Conservation (phyloP, 1,284 basidiomycete genomes). For the Jaminaea rosea region DNA sequence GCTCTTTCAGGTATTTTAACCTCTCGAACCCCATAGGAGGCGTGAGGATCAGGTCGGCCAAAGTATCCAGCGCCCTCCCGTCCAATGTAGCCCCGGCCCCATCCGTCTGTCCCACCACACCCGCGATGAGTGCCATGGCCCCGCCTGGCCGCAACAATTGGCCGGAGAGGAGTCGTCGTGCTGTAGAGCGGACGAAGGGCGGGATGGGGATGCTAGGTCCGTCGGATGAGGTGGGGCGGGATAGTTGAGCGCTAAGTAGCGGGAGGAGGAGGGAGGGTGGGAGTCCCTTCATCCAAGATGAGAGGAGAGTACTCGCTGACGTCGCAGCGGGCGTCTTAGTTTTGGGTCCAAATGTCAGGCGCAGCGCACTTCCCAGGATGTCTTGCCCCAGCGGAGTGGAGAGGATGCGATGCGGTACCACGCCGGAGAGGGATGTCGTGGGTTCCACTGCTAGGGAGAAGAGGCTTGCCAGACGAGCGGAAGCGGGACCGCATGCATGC, state of each 20-base stretch:
- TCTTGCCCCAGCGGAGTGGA: not conserved
- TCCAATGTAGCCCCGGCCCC: no score
- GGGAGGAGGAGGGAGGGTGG: constrained; percentile 5
- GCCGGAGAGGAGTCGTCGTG: constrained; percentile 25
- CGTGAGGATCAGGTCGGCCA: constrained; percentile 19
- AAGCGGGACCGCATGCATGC: not conserved
- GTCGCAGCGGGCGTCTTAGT: not conserved
- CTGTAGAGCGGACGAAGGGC: constrained; percentile 19
- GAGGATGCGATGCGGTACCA: not conserved
- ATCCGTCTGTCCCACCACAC: not conserved
- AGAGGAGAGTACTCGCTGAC: constrained; percentile 12
- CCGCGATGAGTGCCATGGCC: constrained; percentile 9
- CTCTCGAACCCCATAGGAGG: constrained; percentile 19
- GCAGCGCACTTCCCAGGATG: constrained; percentile 1
- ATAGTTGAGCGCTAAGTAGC: constrained; percentile 8
- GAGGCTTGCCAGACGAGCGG: not conserved
- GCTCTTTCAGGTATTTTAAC: not conserved
- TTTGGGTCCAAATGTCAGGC: constrained; percentile 6
- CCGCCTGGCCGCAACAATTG: constrained; percentile 41
- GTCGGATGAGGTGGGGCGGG: constrained; percentile 7
- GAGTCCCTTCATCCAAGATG: constrained; percentile 20
- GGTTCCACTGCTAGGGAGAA: not conserved
- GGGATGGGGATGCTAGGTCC: constrained; percentile 1
- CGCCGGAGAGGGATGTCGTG: not conserved
- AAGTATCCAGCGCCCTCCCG: constrained; percentile 15